These are phyloP conservation scores for Cymbopogon flexuosus DNA, from an alignment of 202 grass and related monocot genomes.

Conservation along the genomic window DNA sequence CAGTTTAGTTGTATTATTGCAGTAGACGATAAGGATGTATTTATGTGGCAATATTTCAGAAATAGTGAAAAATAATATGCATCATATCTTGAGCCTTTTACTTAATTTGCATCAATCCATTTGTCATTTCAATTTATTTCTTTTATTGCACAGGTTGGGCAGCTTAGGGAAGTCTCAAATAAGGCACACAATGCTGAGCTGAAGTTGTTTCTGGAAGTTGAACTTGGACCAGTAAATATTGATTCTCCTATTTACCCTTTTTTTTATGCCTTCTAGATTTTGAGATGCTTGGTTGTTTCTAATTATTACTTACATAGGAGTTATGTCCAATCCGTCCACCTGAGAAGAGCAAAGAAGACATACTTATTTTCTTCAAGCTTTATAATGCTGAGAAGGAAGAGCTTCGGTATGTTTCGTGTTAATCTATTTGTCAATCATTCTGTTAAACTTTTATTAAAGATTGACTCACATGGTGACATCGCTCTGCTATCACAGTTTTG, in stretches of 20 bases:
- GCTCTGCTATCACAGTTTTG: constrained; percentile 48
- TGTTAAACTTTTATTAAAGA: constrained; percentile 7
- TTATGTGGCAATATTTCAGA: not conserved
- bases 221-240: constrained; percentile 63
- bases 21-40: constrained; percentile 7
- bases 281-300: not conserved
- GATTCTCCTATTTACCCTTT: constrained; percentile 12
- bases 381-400: constrained; percentile 91
- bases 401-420: constrained; percentile 47
- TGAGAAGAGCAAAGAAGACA: constrained; percentile 87
- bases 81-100: not conserved
- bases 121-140: constrained; percentile 23
- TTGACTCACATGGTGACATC: constrained; percentile 13
- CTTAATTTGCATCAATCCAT: not conserved
- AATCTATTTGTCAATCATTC: constrained; percentile 1
- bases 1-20: not conserved
- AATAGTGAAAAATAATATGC: not conserved
- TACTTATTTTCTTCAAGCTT: constrained; percentile 94
- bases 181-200: constrained; percentile 90
- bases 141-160: constrained; percentile 54
- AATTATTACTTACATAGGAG: constrained; percentile 54
- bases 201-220: constrained; percentile 95
- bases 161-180: constrained; percentile 91
- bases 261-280: constrained; percentile 14
- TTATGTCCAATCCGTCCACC: constrained; percentile 58